Percentiles rank a stretch among this genome's conserved stretches.
These are phyloP conservation scores for Tinospora cordifolia DNA, from an alignment of 164 flowering plant genomes.

Conservation along the genomic window DNA sequence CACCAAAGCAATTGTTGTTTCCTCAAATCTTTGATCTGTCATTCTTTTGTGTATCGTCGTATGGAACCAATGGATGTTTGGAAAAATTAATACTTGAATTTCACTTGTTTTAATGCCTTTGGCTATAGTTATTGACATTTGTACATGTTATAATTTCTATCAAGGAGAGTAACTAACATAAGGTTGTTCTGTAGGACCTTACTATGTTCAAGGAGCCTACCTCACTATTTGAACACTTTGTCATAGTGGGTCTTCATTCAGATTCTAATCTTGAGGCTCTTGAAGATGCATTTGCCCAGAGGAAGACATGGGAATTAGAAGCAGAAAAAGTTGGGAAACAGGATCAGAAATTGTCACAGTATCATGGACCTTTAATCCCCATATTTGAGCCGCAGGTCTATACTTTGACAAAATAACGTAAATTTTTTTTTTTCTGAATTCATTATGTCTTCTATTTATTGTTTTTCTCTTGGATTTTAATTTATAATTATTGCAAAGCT, in stretches of 20 bases:
- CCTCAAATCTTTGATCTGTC: no score
- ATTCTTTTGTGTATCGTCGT: no score
- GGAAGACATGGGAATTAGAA: slow-evolving; percentile 71
- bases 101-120: background rate
- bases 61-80: no score
- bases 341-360: slow-evolving; percentile 34
- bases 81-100: no score
- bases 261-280: slow-evolving; percentile 66
- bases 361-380: slow-evolving; percentile 48
- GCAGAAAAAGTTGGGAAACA: slow-evolving; percentile 33
- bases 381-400: slow-evolving; percentile 78
- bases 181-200: slow-evolving; percentile 41
- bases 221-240: slow-evolving; percentile 79
- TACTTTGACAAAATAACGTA: background rate
- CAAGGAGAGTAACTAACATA: slow-evolving; percentile 2
- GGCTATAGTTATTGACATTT: background rate
- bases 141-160: background rate
- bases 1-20: no score
- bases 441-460: background rate
- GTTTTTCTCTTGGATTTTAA: background rate
- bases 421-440: no score
- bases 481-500: background rate
- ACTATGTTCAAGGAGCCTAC: slow-evolving; percentile 60
- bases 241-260: slow-evolving; percentile 79
- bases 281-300: slow-evolving; percentile 66